A percentile compares a stretch with the other conserved stretches of the same genome.
Evolutionary conservation across 2,329 filamentous ascomycete species (phyloP).

Genomic region (Didymella exigua): DNA sequence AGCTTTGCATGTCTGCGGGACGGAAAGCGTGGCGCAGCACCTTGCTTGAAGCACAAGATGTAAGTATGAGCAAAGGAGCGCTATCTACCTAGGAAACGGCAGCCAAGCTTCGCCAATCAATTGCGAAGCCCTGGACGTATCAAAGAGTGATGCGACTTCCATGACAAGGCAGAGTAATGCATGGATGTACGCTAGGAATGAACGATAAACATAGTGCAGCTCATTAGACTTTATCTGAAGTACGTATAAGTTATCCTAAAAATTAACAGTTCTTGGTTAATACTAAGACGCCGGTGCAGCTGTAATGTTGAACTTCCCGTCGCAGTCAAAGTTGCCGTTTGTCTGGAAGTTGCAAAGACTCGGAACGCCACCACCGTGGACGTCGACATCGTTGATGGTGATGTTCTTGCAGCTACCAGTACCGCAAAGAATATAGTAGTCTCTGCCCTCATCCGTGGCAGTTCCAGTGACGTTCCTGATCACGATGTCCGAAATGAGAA

Average conservation of each 20-base stretch:
- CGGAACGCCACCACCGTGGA: constrained; percentile 47
- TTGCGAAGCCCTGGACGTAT: too few species aligned
- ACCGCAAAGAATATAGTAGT: constrained; percentile 63
- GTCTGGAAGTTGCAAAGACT: constrained; percentile 38
- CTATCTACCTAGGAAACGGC: too few species aligned
- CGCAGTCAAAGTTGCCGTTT: constrained; percentile 35
- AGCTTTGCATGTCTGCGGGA: too few species aligned
- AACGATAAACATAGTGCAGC: too few species aligned
- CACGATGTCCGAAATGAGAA: constrained; percentile 53
- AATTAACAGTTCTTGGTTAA: neutral
- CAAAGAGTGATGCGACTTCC: too few species aligned
- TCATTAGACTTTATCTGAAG: too few species aligned
- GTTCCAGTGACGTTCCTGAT: constrained; percentile 52
- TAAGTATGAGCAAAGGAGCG: too few species aligned
- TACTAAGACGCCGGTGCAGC: constrained; percentile 4
- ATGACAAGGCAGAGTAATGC: too few species aligned
- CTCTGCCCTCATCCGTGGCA: constrained; percentile 38
- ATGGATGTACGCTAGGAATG: too few species aligned
- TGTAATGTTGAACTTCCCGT: constrained; percentile 22
- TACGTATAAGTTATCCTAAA: neutral
- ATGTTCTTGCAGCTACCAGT: constrained; percentile 59
- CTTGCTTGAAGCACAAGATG: too few species aligned
- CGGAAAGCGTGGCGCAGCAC: too few species aligned
- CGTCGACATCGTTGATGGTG: constrained; percentile 56
- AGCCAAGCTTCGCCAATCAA: too few species aligned